Conservation (phyloP, 2,329 filamentous ascomycete genomes). For the Arachnomyces sp. region DNA sequence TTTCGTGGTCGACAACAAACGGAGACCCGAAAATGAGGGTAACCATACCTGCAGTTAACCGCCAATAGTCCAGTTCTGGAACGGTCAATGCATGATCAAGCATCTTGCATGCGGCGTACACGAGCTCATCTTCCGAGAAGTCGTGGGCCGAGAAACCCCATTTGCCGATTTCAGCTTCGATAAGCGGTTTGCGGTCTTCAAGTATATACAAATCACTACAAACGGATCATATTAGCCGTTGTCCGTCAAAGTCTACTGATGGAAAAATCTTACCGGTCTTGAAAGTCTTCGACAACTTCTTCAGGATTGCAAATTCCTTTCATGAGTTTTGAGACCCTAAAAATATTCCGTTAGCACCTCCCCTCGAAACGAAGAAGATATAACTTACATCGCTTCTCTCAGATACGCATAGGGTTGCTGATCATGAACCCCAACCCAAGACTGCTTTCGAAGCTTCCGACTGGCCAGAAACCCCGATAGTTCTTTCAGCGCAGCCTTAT, state of each 20-base stretch:
- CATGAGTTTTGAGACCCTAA: constrained; percentile 73
- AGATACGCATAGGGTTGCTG: constrained; percentile 83
- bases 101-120: constrained; percentile 79
- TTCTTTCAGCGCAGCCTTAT: constrained; percentile 67
- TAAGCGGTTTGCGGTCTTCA: constrained; percentile 54
- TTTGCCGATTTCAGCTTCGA: constrained; percentile 62
- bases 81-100: constrained; percentile 78
- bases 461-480: constrained; percentile 64
- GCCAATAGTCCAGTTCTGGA: constrained; percentile 74
- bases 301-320: constrained; percentile 73
- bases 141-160: constrained; percentile 90
- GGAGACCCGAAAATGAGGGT: constrained; percentile 1
- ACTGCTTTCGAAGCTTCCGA: constrained; percentile 71
- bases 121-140: constrained; percentile 81
- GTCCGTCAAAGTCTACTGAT: constrained; percentile 4
- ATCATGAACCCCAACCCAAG: constrained; percentile 83
- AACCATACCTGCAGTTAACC: constrained; percentile 64
- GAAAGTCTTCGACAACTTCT: constrained; percentile 55
- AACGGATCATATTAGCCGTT: constrained; percentile 12
- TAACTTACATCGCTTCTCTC: constrained; percentile 68
- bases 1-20: constrained; percentile 9
- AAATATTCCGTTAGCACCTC: constrained; percentile 6
- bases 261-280: constrained; percentile 44
- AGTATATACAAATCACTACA: constrained; percentile 59
- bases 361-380: constrained; percentile 3